phyloP scores from a whole-genome alignment of 352 stramenopile species.

The Pythium biforme region DNA sequence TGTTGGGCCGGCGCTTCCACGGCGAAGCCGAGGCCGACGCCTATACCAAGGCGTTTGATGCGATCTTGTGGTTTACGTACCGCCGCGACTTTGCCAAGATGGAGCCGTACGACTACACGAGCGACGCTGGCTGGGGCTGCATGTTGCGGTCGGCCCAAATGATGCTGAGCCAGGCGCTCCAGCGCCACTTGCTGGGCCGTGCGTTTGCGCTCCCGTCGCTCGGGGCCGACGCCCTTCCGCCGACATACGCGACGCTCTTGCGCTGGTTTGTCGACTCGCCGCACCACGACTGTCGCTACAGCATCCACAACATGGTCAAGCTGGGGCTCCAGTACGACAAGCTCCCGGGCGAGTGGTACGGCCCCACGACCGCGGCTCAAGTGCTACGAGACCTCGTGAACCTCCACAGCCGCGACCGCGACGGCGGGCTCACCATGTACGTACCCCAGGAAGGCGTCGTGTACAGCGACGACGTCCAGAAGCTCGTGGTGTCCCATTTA shows the following conservation, averaged over 20 bases:
- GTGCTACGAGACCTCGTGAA: slow-evolving; percentile 89
- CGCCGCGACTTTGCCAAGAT: slow-evolving; percentile 84
- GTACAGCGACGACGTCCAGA: slow-evolving; percentile 75
- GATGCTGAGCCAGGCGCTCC: slow-evolving; percentile 89
- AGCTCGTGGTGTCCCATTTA: slow-evolving; percentile 67
- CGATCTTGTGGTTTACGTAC: slow-evolving; percentile 90
- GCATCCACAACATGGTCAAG: slow-evolving; percentile 91
- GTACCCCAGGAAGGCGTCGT: slow-evolving; percentile 84
- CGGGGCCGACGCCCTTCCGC: slow-evolving; percentile 37
- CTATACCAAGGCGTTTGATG: slow-evolving; percentile 60
- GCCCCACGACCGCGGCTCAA: slow-evolving; percentile 85
- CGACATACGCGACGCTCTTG: slow-evolving; percentile 59
- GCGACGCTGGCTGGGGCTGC: slow-evolving; percentile 94
- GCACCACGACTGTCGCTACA: slow-evolving; percentile 68
- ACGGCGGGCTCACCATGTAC: slow-evolving; percentile 60
- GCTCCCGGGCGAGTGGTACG: slow-evolving; percentile 92
- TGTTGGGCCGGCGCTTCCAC: slow-evolving; percentile 33
- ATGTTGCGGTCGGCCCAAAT: slow-evolving; percentile 96
- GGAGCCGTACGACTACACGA: slow-evolving; percentile 86
- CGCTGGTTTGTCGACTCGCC: slow-evolving; percentile 87
- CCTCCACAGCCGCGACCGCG: slow-evolving; percentile 49
- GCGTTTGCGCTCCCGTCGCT: slow-evolving; percentile 46
- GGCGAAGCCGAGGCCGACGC: slow-evolving; percentile 41
- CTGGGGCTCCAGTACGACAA: slow-evolving; percentile 90
- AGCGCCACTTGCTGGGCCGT: slow-evolving; percentile 68